Base-by-base conservation (phyloP, 768 basidiomycete genomes). In the Suillus hirtellus region DNA sequence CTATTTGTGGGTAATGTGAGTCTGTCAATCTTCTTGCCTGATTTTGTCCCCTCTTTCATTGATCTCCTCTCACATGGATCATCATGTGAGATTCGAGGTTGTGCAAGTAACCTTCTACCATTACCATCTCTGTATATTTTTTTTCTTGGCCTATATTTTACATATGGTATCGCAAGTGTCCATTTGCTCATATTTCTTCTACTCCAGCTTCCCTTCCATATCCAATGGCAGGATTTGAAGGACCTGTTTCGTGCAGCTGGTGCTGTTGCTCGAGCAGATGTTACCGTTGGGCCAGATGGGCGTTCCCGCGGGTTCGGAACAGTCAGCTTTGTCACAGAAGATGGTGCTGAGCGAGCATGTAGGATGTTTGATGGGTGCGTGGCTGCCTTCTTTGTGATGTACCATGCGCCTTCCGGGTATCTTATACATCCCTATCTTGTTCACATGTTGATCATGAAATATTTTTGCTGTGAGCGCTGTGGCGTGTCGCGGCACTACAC, bases 151-250 rank as follows among this genome's bases (percentile, higher is more conserved):
- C 31, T 46, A 47, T 19, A 35, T 59, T 14, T 37, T 53, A 21
- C 50, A 31, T 52, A 6, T 35, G 35, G 15, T 64, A 3, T 43
- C 14, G 47, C 8, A 40, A 60, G 42, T 40, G 15, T n/a, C 19
- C 43, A 27, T 38, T 24, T 37, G 19, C 35, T 43, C 11, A 62
- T 42, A 4, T 50, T 49, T 59, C 10, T 64, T 58, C 38, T 15
- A 40, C 38, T 17, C 19, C 64, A 95, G 93, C 84, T 96, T 17
- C 94, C 94, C 0, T 95, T 95, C 76, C 94, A 95, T 69, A 90
- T 89, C 68, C 94, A 95, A 77, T 99, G 96, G 96, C 96, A 98
- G 76, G 96, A 99, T 72, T 83, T 99, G 50, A 98, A 99, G 76
- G 96, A 98, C 76, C 82, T 98, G 5, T 96, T 98, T 72, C 86